Evolutionary conservation across 2,329 filamentous ascomycete genomes (phyloP).

Genomic region (Fusarium pseudonygamai): DNA sequence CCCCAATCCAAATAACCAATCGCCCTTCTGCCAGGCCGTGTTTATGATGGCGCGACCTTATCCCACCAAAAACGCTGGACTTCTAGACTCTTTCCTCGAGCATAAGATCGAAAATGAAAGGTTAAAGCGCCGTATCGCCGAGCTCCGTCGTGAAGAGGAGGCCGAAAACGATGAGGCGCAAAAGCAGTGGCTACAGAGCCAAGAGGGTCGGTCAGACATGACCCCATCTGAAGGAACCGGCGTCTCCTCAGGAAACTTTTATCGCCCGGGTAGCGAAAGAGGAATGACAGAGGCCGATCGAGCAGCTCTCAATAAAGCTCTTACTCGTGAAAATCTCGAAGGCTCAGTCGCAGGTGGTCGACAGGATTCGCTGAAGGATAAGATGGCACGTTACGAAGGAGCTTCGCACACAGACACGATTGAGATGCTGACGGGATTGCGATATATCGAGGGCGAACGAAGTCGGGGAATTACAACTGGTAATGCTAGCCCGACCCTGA

Average conservation of each 20-base stretch:
- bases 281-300: constrained; percentile 74
- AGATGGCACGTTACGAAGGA: constrained; percentile 84
- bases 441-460: constrained; percentile 88
- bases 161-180: constrained; percentile 78
- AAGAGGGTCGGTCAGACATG: constrained; percentile 65
- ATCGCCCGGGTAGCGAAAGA: constrained; percentile 50
- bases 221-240: constrained; percentile 59
- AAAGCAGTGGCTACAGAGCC: constrained; percentile 67
- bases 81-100: constrained; percentile 93
- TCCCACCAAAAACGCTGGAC: constrained; percentile 83
- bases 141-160: constrained; percentile 85
- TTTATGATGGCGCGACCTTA: constrained; percentile 95
- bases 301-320: constrained; percentile 69
- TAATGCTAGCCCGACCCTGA: constrained; percentile 79
- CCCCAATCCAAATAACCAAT: constrained; percentile 70
- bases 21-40: constrained; percentile 83
- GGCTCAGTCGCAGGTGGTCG: constrained; percentile 71
- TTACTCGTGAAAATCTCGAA: constrained; percentile 84
- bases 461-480: constrained; percentile 90
- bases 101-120: constrained; percentile 97
- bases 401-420: constrained; percentile 84
- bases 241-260: constrained; percentile 47
- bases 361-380: constrained; percentile 82
- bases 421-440: constrained; percentile 89
- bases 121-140: constrained; percentile 82